Percentiles rank a stretch among this genome's conserved stretches.
Evolutionary conservation across 305 asterid genomes (phyloP).

Genomic region (Fraxinus sp.): DNA sequence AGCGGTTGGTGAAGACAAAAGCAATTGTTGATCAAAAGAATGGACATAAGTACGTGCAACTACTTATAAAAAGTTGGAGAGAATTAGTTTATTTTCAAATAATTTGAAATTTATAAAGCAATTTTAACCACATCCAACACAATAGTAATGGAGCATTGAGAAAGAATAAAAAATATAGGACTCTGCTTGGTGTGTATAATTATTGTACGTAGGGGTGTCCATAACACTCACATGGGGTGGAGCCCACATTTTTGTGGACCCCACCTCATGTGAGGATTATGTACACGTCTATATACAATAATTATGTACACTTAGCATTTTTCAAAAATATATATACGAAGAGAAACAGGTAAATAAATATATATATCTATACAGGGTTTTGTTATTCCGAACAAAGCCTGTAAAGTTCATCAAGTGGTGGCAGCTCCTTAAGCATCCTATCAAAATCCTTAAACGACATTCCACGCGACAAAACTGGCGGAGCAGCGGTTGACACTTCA

Average conservation of each 20-base stretch:
- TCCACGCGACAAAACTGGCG: constrained; percentile 41
- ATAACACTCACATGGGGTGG: too few relatives aligned
- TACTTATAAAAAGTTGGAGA: not conserved
- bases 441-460: constrained; percentile 76
- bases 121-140: not conserved
- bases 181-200: too few relatives aligned
- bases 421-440: constrained; percentile 60
- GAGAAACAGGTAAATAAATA: not conserved
- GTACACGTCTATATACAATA: too few relatives aligned
- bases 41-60: not conserved
- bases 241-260: too few relatives aligned
- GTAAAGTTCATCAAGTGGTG: constrained; percentile 59
- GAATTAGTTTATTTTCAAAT: not conserved
- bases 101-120: too few relatives aligned
- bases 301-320: too few relatives aligned
- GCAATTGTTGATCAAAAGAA: not conserved
- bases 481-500: not conserved
- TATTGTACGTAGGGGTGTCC: too few relatives aligned
- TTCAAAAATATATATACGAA: not conserved
- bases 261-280: too few relatives aligned
- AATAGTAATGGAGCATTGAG: not conserved
- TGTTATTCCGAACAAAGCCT: not conserved
- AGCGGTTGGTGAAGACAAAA: not conserved
- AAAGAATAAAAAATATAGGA: not conserved
- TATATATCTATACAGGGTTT: not conserved